These are phyloP conservation scores for Trichoderma simmonsii DNA, from an alignment of 2,329 filamentous ascomycete genomes.

Conservation along the genomic window DNA sequence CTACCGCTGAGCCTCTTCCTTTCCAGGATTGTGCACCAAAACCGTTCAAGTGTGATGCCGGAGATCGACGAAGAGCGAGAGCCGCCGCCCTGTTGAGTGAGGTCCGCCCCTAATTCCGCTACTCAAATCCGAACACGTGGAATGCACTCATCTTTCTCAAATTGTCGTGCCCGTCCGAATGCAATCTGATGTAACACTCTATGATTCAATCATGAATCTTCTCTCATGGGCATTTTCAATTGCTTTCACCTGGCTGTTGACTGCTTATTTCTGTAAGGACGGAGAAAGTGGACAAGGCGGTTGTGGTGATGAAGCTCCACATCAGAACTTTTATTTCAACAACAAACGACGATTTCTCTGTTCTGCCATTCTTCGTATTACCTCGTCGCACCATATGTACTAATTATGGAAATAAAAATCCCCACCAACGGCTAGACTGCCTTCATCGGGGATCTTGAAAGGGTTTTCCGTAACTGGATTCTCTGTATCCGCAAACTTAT, in stretches of 20 bases:
- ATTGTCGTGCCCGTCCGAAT: neutral
- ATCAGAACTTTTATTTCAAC: neutral
- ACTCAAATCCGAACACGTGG: neutral
- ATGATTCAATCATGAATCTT: neutral
- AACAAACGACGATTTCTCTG: neutral
- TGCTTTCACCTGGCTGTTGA: neutral
- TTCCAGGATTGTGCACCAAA: neutral
- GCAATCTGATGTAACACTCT: neutral
- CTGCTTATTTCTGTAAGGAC: neutral
- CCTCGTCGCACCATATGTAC: neutral
- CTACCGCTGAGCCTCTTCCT: neutral
- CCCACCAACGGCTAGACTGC: neutral
- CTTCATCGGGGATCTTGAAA: neutral
- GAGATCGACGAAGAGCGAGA: neutral
- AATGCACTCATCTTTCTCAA: neutral
- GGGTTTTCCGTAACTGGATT: neutral
- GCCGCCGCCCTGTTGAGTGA: neutral
- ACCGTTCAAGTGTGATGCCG: neutral
- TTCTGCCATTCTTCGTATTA: neutral
- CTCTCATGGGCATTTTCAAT: neutral
- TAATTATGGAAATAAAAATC: neutral
- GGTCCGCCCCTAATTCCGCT: neutral
- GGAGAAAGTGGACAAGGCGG: neutral
- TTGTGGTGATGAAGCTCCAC: neutral
- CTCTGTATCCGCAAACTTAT: neutral